Conservation (phyloP, 371 early-diverging fungal species). For the Blakeslea trispora region DNA sequence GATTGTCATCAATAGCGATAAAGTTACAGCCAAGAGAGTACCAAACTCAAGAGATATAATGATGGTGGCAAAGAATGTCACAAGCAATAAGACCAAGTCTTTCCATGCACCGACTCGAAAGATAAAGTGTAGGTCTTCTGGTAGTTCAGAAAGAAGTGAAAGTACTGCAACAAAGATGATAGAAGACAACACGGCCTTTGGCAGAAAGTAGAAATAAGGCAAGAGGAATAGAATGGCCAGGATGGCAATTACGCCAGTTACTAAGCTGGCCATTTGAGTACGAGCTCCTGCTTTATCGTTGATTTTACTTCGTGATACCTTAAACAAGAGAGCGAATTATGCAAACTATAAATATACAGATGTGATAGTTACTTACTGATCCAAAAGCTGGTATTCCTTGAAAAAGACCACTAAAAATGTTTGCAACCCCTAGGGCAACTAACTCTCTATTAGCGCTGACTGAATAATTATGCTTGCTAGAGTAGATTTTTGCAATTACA, state of each 20-base stretch:
- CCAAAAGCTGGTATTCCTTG: conserved; percentile 91
- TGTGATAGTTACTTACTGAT: conserved; percentile 46
- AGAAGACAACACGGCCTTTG: conserved; percentile 81
- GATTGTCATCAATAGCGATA: conserved; percentile 87
- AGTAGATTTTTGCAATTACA: conserved; percentile 90
- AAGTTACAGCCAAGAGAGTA: conserved; percentile 81
- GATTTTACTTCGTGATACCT: conserved; percentile 85
- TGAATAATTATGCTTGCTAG: conserved; percentile 82
- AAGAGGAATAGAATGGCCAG: conserved; percentile 76
- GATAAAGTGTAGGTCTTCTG: conserved; percentile 83
- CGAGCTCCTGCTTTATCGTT: conserved; percentile 87
- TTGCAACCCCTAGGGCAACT: conserved; percentile 88
- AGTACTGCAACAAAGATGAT: conserved; percentile 89
- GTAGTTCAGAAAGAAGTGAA: conserved; percentile 77
- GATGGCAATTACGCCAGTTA: conserved; percentile 75
- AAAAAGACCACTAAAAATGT: conserved; percentile 80
- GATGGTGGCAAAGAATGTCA: conserved; percentile 85
- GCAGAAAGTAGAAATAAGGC: conserved; percentile 84
- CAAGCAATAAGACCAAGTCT: conserved; percentile 75
- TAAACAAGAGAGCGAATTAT: not conserved
- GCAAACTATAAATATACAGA: not conserved
- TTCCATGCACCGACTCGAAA: conserved; percentile 84
- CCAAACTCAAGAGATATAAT: conserved; percentile 89
- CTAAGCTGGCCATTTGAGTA: conserved; percentile 84
- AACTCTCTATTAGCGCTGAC: conserved; percentile 93